phyloP scores from a whole-genome alignment of 257 asterid genomes.

The Forsythia suspensa region DNA sequence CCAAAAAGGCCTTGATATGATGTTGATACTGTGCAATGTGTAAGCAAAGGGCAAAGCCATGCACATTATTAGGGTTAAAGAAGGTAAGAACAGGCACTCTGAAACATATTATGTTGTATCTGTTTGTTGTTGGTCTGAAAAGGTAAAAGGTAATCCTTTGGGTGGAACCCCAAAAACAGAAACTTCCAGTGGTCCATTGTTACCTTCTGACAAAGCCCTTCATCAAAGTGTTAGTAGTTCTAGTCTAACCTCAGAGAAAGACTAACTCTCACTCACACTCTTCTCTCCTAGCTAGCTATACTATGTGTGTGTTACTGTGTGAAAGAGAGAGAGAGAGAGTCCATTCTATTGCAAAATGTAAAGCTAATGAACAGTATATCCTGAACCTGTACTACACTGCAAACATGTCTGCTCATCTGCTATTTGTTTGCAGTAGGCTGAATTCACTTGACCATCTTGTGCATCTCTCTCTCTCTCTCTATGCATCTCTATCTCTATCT shows the following conservation, averaged over 20 bases:
- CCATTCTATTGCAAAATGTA: slow-evolving; percentile 41
- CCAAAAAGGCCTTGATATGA: slow-evolving; percentile 48
- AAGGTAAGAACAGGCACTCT: slow-evolving; percentile 43
- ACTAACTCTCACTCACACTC: slow-evolving; percentile 14
- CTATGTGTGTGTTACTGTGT: slow-evolving; percentile 26
- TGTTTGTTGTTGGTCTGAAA: slow-evolving; percentile 68
- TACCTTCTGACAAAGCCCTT: slow-evolving; percentile 62
- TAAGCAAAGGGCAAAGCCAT: slow-evolving; percentile 19
- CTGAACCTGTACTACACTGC: slow-evolving; percentile 44
- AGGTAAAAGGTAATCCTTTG: slow-evolving; percentile 70
- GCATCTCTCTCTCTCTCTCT: slow-evolving; percentile 1
- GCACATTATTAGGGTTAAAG: slow-evolving; percentile 36
- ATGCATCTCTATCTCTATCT: neutral
- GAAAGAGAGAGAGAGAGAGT: slow-evolving; percentile 10
- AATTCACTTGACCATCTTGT: slow-evolving; percentile 43
- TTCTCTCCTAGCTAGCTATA: neutral
- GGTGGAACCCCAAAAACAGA: slow-evolving; percentile 95
- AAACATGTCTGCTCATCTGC: slow-evolving; percentile 35
- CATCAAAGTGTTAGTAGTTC: slow-evolving; percentile 60
- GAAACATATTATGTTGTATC: slow-evolving; percentile 51
- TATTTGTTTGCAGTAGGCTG: slow-evolving; percentile 24
- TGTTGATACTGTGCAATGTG: slow-evolving; percentile 52
- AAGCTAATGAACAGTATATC: slow-evolving; percentile 46
- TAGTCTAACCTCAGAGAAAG: slow-evolving; percentile 27
- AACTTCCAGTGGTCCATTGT: slow-evolving; percentile 94